Percentiles rank a stretch among this genome's conserved stretches.
Evolutionary conservation across 2,329 filamentous ascomycete species (phyloP).

Genomic region (Cladosporium austrohemisphaericum): DNA sequence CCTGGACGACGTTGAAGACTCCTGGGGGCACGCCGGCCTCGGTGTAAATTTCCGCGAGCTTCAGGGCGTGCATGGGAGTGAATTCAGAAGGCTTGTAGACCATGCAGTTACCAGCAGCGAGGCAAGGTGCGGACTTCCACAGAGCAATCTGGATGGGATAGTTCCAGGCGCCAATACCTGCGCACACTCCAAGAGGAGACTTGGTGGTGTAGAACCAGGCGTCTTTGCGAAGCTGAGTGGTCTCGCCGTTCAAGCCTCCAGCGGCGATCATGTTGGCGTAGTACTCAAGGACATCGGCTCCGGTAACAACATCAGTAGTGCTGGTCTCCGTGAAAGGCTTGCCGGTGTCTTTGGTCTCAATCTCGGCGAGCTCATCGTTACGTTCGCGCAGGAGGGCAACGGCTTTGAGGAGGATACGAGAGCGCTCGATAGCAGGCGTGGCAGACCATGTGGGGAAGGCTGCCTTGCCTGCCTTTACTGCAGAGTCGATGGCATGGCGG

Average conservation of each 20-base stretch:
- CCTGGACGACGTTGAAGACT: conserved; percentile 84
- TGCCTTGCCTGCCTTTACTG: conserved; percentile 64
- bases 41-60: conserved; percentile 70
- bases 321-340: conserved; percentile 83
- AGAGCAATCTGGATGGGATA: conserved; percentile 88
- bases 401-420: conserved; percentile 73
- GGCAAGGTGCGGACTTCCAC: conserved; percentile 83
- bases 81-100: conserved; percentile 88
- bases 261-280: conserved; percentile 75
- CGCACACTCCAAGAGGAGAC: conserved; percentile 77
- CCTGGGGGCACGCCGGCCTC: conserved; percentile 76
- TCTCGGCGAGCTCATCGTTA: conserved; percentile 73
- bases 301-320: conserved; percentile 76
- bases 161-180: conserved; percentile 86
- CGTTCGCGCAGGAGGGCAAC: conserved; percentile 68
- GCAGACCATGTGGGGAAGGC: conserved; percentile 75
- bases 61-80: conserved; percentile 76
- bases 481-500: conserved; percentile 67
- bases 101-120: conserved; percentile 85
- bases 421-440: conserved; percentile 69
- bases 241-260: conserved; percentile 76
- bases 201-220: conserved; percentile 82
- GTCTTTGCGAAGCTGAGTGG: conserved; percentile 67
- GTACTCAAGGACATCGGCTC: conserved; percentile 81
- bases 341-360: conserved; percentile 82